Conservation (phyloP, 768 basidiomycete species). For the Leucocoprinus leucothites region DNA sequence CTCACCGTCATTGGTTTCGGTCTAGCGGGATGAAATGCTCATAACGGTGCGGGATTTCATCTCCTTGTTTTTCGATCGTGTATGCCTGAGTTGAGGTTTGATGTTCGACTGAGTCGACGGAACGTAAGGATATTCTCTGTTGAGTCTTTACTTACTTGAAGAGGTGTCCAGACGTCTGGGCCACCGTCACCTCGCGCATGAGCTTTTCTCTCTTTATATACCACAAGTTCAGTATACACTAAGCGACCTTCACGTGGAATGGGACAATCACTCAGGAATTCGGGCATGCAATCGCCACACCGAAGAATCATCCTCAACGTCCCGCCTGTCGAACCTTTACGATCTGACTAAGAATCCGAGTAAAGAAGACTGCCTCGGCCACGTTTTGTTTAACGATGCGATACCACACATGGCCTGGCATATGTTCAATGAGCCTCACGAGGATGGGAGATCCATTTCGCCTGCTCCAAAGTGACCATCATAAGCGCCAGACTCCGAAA, state of each 20-base stretch:
- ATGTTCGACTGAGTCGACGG: neutral
- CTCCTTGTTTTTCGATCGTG: neutral
- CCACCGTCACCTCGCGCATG: neutral
- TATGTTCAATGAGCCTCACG: neutral
- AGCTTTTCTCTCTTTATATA: neutral
- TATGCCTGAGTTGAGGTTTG: neutral
- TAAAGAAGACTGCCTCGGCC: too few relatives aligned
- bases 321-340: too few relatives aligned
- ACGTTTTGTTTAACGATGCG: too few relatives aligned
- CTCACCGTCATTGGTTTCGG: neutral
- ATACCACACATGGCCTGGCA: too few relatives aligned
- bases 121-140: neutral
- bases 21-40: neutral
- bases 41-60: neutral
- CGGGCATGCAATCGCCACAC: neutral
- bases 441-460: neutral
- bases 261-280: neutral
- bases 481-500: neutral
- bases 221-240: neutral
- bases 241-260: neutral
- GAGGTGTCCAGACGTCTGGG: neutral
- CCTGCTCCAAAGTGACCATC: neutral
- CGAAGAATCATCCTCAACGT: too few relatives aligned
- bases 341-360: too few relatives aligned
- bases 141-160: neutral